Conservation (phyloP, 768 basidiomycete species). For the Mycena olivaceomarginata region DNA sequence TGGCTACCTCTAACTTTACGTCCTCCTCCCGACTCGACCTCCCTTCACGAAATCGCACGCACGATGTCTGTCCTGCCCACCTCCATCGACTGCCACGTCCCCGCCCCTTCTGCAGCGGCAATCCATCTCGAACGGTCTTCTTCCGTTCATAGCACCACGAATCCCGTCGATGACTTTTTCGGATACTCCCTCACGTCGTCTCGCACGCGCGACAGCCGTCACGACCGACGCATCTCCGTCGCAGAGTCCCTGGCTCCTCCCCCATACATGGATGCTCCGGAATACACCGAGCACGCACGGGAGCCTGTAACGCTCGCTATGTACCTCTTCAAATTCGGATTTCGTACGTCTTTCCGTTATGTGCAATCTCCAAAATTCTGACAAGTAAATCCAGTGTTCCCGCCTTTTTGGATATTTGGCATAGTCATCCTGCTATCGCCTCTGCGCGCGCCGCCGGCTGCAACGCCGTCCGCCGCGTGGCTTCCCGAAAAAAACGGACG, state of each 20-base stretch:
- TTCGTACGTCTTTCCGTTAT: slow-evolving; percentile 63
- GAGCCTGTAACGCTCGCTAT: slow-evolving; percentile 75
- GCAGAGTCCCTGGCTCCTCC: slow-evolving; percentile 55
- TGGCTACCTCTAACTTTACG: not conserved
- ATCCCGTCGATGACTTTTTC: slow-evolving; percentile 58
- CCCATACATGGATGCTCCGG: slow-evolving; percentile 66
- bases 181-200: slow-evolving; percentile 59
- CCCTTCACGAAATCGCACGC: slow-evolving; percentile 1
- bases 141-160: slow-evolving; percentile 31
- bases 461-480: slow-evolving; percentile 64
- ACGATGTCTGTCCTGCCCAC: slow-evolving; percentile 5
- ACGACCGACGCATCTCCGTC: slow-evolving; percentile 59
- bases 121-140: slow-evolving; percentile 35
- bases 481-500: slow-evolving; percentile 73
- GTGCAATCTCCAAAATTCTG: slow-evolving; percentile 15
- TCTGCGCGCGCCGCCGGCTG: slow-evolving; percentile 62
- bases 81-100: not conserved
- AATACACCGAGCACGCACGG: slow-evolving; percentile 55
- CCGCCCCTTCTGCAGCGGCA: slow-evolving; percentile 20
- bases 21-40: not conserved
- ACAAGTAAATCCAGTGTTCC: slow-evolving; percentile 66
- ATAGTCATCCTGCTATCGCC: slow-evolving; percentile 74
- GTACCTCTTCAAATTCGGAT: slow-evolving; percentile 79
- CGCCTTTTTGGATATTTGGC: slow-evolving; percentile 78
- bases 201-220: slow-evolving; percentile 62